Evolutionary conservation across 306 rosid species (phyloP).

Genomic region (Acacia crassicarpa): DNA sequence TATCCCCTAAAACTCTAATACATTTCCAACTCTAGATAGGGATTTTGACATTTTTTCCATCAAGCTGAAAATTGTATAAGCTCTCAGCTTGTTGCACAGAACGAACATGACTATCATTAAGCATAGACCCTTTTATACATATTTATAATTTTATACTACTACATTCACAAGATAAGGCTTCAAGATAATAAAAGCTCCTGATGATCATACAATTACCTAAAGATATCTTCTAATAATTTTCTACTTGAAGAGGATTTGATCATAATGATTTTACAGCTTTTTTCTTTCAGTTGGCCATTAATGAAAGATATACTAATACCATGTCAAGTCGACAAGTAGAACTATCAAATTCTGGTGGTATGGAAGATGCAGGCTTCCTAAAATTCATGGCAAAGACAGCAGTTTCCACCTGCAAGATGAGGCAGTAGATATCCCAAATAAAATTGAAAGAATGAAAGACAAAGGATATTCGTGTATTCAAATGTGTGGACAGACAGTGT

Average conservation of each 20-base stretch:
- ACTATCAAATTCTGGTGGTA: slow-evolving; percentile 53
- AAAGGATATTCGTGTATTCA: not conserved
- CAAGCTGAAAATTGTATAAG: slow-evolving; percentile 2
- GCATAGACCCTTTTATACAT: not conserved
- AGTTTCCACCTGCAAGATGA: slow-evolving; percentile 77
- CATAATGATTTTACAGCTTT: slow-evolving; percentile 3
- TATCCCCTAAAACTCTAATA: not conserved
- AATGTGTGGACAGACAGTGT: slow-evolving; percentile 20
- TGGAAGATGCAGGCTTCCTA: slow-evolving; percentile 54
- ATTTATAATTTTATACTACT: not conserved
- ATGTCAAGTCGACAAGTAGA: slow-evolving; percentile 55
- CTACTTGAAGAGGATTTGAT: not conserved
- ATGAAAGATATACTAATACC: slow-evolving; percentile 53
- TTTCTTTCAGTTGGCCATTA: slow-evolving; percentile 8
- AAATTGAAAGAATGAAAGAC: not conserved
- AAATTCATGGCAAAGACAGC: slow-evolving; percentile 84
- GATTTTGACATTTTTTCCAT: not conserved
- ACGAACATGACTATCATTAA: not conserved
- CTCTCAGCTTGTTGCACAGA: not conserved
- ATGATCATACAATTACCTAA: not conserved
- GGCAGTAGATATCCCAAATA: slow-evolving; percentile 33
- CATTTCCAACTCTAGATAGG: not conserved
- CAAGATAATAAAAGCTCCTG: not conserved
- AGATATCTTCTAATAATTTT: not conserved
- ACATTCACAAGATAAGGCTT: not conserved